These are phyloP conservation scores for Schwanniomyces vanrijiae DNA, from an alignment of 805 yeast species.

Conservation along the genomic window DNA sequence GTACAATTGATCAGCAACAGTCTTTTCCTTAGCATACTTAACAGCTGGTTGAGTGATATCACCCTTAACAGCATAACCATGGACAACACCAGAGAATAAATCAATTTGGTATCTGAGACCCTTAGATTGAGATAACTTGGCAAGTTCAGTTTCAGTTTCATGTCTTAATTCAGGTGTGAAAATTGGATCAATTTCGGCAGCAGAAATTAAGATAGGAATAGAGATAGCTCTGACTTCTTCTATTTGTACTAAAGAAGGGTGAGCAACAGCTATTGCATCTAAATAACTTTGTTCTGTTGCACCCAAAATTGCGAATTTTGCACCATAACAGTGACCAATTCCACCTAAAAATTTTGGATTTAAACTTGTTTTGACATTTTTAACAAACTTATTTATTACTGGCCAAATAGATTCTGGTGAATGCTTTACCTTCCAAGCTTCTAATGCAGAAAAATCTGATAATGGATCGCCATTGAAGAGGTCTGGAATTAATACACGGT, in stretches of 20 bases:
- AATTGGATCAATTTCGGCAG: slow-evolving; percentile 64
- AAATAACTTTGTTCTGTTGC: slow-evolving; percentile 34
- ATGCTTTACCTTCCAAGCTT: slow-evolving; percentile 59
- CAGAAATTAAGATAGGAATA: slow-evolving; percentile 65
- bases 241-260: slow-evolving; percentile 67
- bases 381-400: slow-evolving; percentile 49
- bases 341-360: slow-evolving; percentile 20
- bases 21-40: slow-evolving; percentile 65
- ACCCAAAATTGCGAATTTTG: slow-evolving; percentile 26
- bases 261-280: slow-evolving; percentile 71
- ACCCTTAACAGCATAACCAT: slow-evolving; percentile 80
- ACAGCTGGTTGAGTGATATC: slow-evolving; percentile 53
- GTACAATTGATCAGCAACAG: slow-evolving; percentile 43
- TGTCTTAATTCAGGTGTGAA: slow-evolving; percentile 62
- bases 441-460: slow-evolving; percentile 10
- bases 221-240: slow-evolving; percentile 58
- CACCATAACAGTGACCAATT: slow-evolving; percentile 27
- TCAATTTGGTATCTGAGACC: slow-evolving; percentile 57
- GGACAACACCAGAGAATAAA: slow-evolving; percentile 58
- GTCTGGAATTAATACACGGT: slow-evolving; percentile 31
- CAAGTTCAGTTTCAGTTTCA: slow-evolving; percentile 53
- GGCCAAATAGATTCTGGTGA: slow-evolving; percentile 44
- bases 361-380: slow-evolving; percentile 39
- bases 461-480: slow-evolving; percentile 26
- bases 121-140: slow-evolving; percentile 31